These are phyloP conservation scores for Rhizopus arrhizus DNA, from an alignment of 371 early-diverging fungal genomes.

Conservation along the genomic window DNA sequence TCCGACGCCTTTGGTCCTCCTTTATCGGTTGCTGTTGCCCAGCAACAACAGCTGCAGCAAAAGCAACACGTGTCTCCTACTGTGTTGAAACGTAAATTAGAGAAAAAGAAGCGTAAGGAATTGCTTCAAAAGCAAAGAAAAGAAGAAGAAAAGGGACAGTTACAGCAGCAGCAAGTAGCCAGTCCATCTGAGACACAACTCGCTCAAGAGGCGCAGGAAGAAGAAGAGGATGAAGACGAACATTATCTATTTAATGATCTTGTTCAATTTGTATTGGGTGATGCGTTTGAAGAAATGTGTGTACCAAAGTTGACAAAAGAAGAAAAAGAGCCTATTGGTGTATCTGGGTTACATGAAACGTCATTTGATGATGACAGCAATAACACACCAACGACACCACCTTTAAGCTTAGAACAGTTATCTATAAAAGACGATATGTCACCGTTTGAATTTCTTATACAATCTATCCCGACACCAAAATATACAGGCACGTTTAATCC, in stretches of 20 bases:
- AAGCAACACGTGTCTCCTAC: conserved; percentile 29
- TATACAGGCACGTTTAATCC: conserved; percentile 51
- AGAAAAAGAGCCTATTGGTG: conserved; percentile 40
- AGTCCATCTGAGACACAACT: background rate
- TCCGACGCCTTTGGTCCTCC: conserved; percentile 57
- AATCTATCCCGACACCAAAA: conserved; percentile 35
- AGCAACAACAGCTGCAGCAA: conserved; percentile 49
- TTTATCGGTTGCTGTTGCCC: conserved; percentile 56
- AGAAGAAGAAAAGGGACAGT: conserved; percentile 24
- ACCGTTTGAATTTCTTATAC: conserved; percentile 41
- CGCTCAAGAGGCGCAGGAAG: background rate
- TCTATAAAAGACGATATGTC: conserved; percentile 15
- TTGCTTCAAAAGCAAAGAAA: conserved; percentile 29
- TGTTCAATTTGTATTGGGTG: conserved; percentile 45
- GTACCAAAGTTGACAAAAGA: conserved; percentile 12
- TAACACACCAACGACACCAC: conserved; percentile 8
- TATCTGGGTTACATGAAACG: conserved; percentile 28
- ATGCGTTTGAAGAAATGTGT: conserved; percentile 35
- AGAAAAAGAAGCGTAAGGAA: conserved; percentile 51
- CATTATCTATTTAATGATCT: conserved; percentile 23
- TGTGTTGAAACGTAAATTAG: conserved; percentile 38
- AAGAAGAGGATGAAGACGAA: conserved; percentile 5
- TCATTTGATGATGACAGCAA: conserved; percentile 7
- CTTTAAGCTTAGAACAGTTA: conserved; percentile 4
- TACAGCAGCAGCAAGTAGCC: conserved; percentile 15